Base-by-base conservation (phyloP, 1,284 basidiomycete genomes). In the Xanthoconium separans region DNA sequence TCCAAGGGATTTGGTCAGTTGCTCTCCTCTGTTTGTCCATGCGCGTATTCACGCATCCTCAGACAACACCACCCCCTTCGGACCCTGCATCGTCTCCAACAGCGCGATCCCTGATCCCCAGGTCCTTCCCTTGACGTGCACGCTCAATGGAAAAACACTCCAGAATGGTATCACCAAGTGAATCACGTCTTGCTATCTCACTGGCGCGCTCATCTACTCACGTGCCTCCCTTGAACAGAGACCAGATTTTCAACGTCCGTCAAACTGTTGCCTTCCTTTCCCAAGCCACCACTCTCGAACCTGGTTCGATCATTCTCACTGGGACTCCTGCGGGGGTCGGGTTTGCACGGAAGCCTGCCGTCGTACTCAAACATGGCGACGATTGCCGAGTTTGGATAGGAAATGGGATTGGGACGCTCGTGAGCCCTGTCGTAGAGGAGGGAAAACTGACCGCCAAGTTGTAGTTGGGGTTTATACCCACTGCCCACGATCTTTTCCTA, bases 261-360 rank as follows among this genome's bases (percentile, higher is more conserved):
- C 78, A 85, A 60, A 87, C 88, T 0, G 77, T 95, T 50, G 78
- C 91, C 0, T 89, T 85, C 77, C 80, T 95, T 34, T 93, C 91
- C 0, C 87, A 92, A 65, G 93, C 88, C 2, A 93, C 92, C 5
- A 96, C 93, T 0, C 82, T 97, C 24, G 81, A 85, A 57, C 83
- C 90, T 0, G 94, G 93, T 1, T 85, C 87, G 0, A 75, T 95
- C 57, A 89, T 95, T 62, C 79, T 92, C 62, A 94, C 91, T 45
- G 88, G 87, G 4, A 89, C 88, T 1, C 87, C 87, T 0, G 84
- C 80, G 58, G 85, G 90, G 24, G 89, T 93, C 31, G 92, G 92
- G 0, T 91, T 87, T 60, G 85, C 85, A 40, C 80, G 79, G 64
- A 82, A 84, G 44, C 89, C 90, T 1, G 79, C 84, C 1, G 53